Percentiles rank a stretch among this genome's conserved stretches.
These are phyloP conservation scores for Kwoniella bestiolae DNA, from an alignment of 768 basidiomycete genomes.

Conservation along the genomic window DNA sequence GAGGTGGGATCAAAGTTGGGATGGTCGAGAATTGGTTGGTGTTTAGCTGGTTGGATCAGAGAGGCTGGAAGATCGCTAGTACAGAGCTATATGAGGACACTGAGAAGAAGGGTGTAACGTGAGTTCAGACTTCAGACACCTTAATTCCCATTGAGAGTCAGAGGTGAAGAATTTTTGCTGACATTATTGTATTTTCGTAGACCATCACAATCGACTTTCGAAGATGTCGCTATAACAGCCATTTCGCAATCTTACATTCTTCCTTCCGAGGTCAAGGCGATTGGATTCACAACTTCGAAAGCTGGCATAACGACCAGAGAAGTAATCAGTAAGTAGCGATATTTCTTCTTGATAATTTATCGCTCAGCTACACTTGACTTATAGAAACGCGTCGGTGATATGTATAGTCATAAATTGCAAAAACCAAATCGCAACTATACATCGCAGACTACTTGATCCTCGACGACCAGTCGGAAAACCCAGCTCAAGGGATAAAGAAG, in stretches of 20 bases:
- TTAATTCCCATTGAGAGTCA: too few species aligned
- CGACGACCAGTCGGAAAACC: constrained; percentile 78
- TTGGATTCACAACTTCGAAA: constrained; percentile 79
- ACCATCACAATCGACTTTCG: constrained; percentile 65
- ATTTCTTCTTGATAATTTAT: not conserved
- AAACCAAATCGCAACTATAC: constrained; percentile 74
- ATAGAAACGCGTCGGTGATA: constrained; percentile 8
- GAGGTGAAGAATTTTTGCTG: too few species aligned
- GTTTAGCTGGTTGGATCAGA: constrained; percentile 76
- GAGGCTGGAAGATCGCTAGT: constrained; percentile 74
- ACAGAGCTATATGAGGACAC: constrained; percentile 89
- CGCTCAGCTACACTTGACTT: not conserved
- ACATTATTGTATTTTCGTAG: too few species aligned
- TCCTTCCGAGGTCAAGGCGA: constrained; percentile 69
- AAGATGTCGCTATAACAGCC: constrained; percentile 64
- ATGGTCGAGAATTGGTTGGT: constrained; percentile 92
- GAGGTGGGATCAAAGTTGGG: constrained; percentile 63
- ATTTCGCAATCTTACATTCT: constrained; percentile 74
- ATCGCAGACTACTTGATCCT: constrained; percentile 76
- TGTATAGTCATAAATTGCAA: constrained; percentile 73
- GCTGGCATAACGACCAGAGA: constrained; percentile 87
- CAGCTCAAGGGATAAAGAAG: constrained; percentile 78
- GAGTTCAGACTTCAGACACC: too few species aligned
- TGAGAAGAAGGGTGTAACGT: constrained; percentile 78
- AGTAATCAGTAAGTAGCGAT: constrained; percentile 72